Evolutionary conservation across 139 green algal species (phyloP), one percentile per base, ranked within the genome.

Genomic region (Chlorella sp.): DNA sequence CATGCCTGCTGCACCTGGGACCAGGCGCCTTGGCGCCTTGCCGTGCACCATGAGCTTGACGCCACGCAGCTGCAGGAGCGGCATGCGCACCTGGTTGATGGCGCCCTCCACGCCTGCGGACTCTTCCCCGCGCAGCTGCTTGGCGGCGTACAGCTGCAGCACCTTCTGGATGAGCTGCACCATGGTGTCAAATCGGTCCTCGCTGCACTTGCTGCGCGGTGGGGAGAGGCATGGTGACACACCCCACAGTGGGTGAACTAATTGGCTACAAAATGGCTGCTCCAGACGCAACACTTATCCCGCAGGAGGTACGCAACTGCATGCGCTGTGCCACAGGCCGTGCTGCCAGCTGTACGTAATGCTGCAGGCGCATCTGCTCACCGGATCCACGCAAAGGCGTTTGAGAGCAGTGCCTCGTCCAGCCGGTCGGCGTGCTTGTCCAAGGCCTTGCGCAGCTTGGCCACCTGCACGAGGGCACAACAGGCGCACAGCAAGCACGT

Each of bases 381-480:
- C 63, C 90, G 87, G 68, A 98, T 96, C 85, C 88, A 98, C 0
- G 93, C 91, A 77, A 93, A 95, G 0, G 84, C 87, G 69, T 91
- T 95, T 32, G 90, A 91, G 49, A 98, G 84, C 61, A 97, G 73
- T 4, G 85, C 87, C 80, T 98, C 93, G 62, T 95, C 87, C 55
- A 93, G 69, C 1, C 71, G 42, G 5, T 77, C 67, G 26, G 31
- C 22, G 31, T 74, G 10, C 51, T 34, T 29, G 55, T 83, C 77
- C 64, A 83, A 35, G 1, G 77, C 77, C 42, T 51, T 69, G 42
- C 75, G 72, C 63, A 85, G 35, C 31, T 55, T 49, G 26, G 49
- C 3, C 0, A 84, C 79, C 78, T 84, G 78, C 42, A 55, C 17
- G 42, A 10, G 17, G 42, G 42, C 10, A 55, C n/a, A n/a, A n/a